phyloP scores from a whole-genome alignment of 805 yeast genomes.

The Nakazawaea siamensis region DNA sequence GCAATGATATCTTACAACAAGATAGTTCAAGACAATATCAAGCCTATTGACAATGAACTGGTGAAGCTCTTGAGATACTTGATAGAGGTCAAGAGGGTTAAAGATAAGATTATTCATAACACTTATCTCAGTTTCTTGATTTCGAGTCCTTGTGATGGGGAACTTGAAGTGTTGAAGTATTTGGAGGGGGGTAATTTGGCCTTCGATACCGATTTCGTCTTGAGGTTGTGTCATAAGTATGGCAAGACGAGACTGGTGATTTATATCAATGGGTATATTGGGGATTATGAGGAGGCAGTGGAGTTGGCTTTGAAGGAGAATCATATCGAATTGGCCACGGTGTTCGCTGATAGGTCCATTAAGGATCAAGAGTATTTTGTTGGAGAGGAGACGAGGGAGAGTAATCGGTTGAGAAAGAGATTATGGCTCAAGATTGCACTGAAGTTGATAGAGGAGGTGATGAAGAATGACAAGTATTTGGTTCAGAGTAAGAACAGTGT shows the following conservation, averaged over 20 bases:
- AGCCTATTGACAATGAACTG: conserved; percentile 49
- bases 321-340: conserved; percentile 48
- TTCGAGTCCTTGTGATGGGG: conserved; percentile 33
- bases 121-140: conserved; percentile 63
- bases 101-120: conserved; percentile 52
- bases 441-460: conserved; percentile 31
- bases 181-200: conserved; percentile 30
- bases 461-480: conserved; percentile 19
- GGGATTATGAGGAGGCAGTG: conserved; percentile 74
- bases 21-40: conserved; percentile 24
- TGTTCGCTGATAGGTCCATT: conserved; percentile 48
- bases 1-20: conserved; percentile 66
- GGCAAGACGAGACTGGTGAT: conserved; percentile 60
- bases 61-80: conserved; percentile 54
- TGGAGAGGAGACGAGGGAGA: conserved; percentile 26
- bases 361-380: conserved; percentile 28
- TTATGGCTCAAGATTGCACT: conserved; percentile 66
- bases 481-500: conserved; percentile 9
- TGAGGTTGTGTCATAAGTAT: conserved; percentile 62
- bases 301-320: conserved; percentile 58
- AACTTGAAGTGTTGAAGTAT: conserved; percentile 39
- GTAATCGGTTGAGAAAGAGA: conserved; percentile 43
- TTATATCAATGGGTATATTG: conserved; percentile 58
- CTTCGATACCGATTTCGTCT: conserved; percentile 66
- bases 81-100: conserved; percentile 33